A percentile compares a stretch with the other conserved stretches of the same genome.
Evolutionary conservation across 805 yeast species (phyloP).

Genomic region (Hanseniaspora thailandica): DNA sequence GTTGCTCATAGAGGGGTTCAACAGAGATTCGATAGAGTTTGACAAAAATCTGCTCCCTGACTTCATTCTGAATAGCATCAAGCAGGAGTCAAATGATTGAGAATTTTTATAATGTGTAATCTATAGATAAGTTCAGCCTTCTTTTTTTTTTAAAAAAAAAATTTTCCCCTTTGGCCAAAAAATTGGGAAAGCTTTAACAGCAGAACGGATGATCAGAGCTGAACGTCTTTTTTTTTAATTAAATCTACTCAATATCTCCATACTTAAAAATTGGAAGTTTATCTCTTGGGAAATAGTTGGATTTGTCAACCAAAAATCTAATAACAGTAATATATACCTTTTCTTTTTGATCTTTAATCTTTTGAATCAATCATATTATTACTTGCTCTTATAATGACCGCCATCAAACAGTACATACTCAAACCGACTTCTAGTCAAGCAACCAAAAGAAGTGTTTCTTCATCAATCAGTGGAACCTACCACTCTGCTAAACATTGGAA

Average conservation of each 20-base stretch:
- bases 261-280: too few relatives aligned
- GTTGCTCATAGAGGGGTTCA: constrained; percentile 57
- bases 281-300: too few relatives aligned
- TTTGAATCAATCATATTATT: too few relatives aligned
- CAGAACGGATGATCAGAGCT: too few relatives aligned
- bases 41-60: constrained; percentile 25
- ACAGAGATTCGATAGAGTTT: constrained; percentile 25
- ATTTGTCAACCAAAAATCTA: too few relatives aligned
- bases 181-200: too few relatives aligned
- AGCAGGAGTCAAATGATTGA: not conserved
- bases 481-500: constrained; percentile 48
- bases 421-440: not conserved
- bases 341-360: too few relatives aligned
- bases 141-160: too few relatives aligned
- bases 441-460: constrained; percentile 7
- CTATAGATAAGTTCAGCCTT: not conserved
- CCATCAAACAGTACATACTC: not conserved
- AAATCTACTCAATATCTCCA: too few relatives aligned
- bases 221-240: too few relatives aligned
- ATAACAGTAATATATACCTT: too few relatives aligned
- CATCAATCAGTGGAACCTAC: constrained; percentile 22
- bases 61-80: constrained; percentile 25
- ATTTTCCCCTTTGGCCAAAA: too few relatives aligned
- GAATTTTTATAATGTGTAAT: not conserved
- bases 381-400: not conserved